Evolutionary conservation across 106 monocot species (phyloP), one percentile per base, ranked within the genome.

Genomic region (Alisma plantagoaquatica): DNA sequence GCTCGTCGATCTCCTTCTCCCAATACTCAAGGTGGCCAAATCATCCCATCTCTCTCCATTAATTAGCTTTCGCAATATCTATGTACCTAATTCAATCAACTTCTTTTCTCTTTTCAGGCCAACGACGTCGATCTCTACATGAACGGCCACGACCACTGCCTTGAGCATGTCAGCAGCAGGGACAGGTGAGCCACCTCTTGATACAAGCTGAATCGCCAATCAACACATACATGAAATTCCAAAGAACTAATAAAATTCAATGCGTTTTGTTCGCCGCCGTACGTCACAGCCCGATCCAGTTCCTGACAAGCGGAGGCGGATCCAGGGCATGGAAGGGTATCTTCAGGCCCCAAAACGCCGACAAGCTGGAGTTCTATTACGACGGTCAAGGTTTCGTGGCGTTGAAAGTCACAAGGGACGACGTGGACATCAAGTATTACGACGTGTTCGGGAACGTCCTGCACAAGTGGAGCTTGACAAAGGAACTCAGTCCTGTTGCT

Each of bases 351-450:
- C n/a, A n/a, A n/a, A n/a, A n/a, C n/a, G 77, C 43, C 0, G 79
- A 89, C 38, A 68, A 64, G 24, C 48, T 89, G 53, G 60, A 27
- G 49, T 88, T 79, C 73, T 82, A 82, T 66, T 76, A 88, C 33
- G 82, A 82, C 43, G 87, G 82, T 11, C 83, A 89, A 55, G 83
- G 79, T 0, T 89, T 83, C 63, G 70, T 88, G 76, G 82, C 83
- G 0, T 42, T 83, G 50, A 50, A 77, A 18, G 4, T 89, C 23
- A 68, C 76, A 2, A 42, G 58, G 29, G 53, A 38, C 0, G 33
- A 65, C 33, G 61, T 51, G 0, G 47, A 70, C 43, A 24, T 89
- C 20, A 54, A 17, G 24, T 89, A 79, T 69, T 77, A 77, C 22
- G 77, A 80, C 23, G 50, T 74, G 14, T 42, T 33, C 22, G 89